These are phyloP conservation scores for Apiotrichum gamsii DNA, from an alignment of 1,284 basidiomycete species.

Conservation along the genomic window DNA sequence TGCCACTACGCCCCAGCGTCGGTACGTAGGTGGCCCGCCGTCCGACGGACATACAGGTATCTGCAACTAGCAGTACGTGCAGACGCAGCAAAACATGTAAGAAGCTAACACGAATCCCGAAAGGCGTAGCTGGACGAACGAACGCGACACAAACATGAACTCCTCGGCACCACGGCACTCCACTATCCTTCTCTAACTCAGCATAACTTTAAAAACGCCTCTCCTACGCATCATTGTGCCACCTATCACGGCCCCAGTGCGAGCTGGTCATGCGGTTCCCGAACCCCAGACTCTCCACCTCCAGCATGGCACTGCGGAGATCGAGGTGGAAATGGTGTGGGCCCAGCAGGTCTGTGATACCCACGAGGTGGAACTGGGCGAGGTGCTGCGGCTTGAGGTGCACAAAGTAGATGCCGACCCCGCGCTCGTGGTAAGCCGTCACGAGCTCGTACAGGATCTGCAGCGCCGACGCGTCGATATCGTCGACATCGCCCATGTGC, in stretches of 20 bases:
- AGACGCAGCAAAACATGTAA: no score
- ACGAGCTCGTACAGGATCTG: conserved; percentile 78
- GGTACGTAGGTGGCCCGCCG: no score
- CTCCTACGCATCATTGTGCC: background rate
- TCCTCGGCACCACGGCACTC: no score
- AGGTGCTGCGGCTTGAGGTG: conserved; percentile 60
- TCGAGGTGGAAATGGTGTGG: conserved; percentile 64
- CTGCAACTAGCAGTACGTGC: no score
- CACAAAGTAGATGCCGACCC: conserved; percentile 69
- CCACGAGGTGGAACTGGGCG: conserved; percentile 53
- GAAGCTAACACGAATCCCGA: no score
- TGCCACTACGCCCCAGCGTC: no score
- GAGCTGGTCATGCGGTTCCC: conserved; percentile 16
- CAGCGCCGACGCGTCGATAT: conserved; percentile 78
- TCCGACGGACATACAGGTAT: no score
- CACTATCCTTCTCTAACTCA: no score
- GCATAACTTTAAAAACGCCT: no score
- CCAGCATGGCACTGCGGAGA: conserved; percentile 49
- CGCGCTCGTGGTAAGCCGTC: conserved; percentile 63
- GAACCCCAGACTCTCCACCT: conserved; percentile 40
- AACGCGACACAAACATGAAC: no score
- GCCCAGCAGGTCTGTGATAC: conserved; percentile 52
- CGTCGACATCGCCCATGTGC: conserved; percentile 75
- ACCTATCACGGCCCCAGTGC: background rate
- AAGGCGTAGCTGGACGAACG: no score